Percentiles rank a stretch among this genome's conserved stretches.
phyloP scores from a whole-genome alignment of 148 eudicot genomes.

The Tetragonia tetragonoides region DNA sequence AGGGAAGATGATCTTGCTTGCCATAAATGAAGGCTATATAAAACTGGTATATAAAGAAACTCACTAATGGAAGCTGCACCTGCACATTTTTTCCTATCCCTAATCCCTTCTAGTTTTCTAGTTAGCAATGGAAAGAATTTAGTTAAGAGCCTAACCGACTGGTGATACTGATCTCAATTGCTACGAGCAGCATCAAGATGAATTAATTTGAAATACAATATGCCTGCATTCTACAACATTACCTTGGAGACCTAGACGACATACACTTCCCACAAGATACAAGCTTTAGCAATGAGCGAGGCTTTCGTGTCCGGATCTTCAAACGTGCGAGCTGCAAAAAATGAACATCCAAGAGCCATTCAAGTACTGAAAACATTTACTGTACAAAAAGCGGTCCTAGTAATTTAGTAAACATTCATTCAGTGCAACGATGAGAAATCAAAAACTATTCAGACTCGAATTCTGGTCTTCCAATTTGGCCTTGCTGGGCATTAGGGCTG shows the following conservation, averaged over 20 bases:
- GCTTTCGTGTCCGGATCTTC: conserved; percentile 48
- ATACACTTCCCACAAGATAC: conserved; percentile 53
- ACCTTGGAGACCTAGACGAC: conserved; percentile 1
- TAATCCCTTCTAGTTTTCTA: not conserved
- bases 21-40: conserved; percentile 14
- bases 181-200: not conserved
- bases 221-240: not conserved
- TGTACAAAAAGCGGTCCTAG: not conserved
- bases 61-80: not conserved
- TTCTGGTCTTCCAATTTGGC: too few relatives aligned
- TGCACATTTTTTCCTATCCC: conserved; percentile 1
- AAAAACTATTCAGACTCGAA: not conserved
- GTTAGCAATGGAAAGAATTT: not conserved
- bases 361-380: not conserved
- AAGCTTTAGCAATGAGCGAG: conserved; percentile 41
- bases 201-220: conserved; percentile 3
- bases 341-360: not conserved
- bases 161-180: not conserved
- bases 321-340: conserved; percentile 51
- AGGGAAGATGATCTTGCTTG: not conserved
- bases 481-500: too few relatives aligned
- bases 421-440: not conserved
- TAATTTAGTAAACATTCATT: not conserved
- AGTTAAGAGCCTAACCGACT: not conserved
- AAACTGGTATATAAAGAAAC: conserved; percentile 4